Evolutionary conservation across 495 filamentous ascomycete genomes (phyloP).

Genomic region (Mytilinidion resinicola): DNA sequence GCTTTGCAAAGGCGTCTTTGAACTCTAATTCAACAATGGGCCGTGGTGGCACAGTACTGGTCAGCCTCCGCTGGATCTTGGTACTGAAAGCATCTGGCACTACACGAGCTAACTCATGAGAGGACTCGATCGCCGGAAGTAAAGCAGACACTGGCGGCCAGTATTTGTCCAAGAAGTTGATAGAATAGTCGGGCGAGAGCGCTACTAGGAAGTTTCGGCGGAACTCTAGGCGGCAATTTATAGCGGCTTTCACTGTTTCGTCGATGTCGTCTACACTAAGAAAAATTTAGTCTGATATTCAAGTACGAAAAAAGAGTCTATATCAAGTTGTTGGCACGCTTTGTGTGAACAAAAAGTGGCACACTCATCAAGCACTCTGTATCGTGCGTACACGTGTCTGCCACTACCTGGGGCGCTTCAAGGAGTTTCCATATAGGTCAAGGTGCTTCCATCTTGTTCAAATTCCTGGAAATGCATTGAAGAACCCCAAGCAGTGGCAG

Average conservation of each 20-base stretch:
- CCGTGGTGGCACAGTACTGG: slow-evolving; percentile 86
- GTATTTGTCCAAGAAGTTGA: slow-evolving; percentile 5
- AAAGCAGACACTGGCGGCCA: slow-evolving; percentile 12
- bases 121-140: slow-evolving; percentile 43
- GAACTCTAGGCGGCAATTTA: slow-evolving; percentile 19
- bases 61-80: slow-evolving; percentile 81
- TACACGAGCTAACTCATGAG: slow-evolving; percentile 54
- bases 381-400: no score
- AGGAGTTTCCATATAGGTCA: no score
- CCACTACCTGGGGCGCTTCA: no score
- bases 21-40: slow-evolving; percentile 75
- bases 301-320: background rate
- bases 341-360: no score
- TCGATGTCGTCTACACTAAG: slow-evolving; percentile 6
- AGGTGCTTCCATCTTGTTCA: no score
- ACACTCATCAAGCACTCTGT: no score
- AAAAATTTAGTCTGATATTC: background rate
- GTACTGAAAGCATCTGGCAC: slow-evolving; percentile 77
- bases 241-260: slow-evolving; percentile 6
- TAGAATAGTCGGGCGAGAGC: slow-evolving; percentile 13
- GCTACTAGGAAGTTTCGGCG: slow-evolving; percentile 22
- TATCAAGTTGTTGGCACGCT: background rate
- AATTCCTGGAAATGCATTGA: no score
- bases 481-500: slow-evolving; percentile 30
- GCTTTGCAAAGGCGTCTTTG: slow-evolving; percentile 61